Evolutionary conservation across 2,329 filamentous ascomycete genomes (phyloP).

Genomic region (Karstenula rhodostoma): DNA sequence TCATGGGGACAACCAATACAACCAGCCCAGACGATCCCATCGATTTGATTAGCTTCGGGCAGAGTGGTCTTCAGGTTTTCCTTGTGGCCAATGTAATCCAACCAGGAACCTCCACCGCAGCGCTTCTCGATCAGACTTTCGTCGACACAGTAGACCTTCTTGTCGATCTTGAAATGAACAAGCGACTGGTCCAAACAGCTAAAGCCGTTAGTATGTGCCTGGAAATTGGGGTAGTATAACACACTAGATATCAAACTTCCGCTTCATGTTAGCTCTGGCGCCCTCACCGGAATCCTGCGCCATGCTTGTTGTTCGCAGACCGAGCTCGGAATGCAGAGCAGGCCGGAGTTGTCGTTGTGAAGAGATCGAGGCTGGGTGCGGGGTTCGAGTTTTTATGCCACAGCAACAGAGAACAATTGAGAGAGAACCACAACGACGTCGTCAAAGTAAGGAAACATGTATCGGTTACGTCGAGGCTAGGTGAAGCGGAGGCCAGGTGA

Average conservation of each 20-base stretch:
- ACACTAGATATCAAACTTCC: background rate
- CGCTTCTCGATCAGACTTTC: background rate
- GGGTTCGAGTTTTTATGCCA: too few relatives aligned
- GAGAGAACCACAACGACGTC: too few relatives aligned
- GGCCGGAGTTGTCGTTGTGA: background rate
- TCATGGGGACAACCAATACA: background rate
- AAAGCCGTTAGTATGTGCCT: background rate
- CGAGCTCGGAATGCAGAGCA: background rate
- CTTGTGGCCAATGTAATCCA: background rate
- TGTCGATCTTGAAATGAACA: background rate
- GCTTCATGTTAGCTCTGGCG: background rate
- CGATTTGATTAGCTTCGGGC: too few relatives aligned
- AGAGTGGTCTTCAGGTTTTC: background rate
- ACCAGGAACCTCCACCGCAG: background rate
- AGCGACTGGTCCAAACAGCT: background rate
- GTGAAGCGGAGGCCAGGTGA: too few relatives aligned
- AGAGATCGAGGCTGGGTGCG: too few relatives aligned
- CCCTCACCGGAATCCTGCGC: background rate
- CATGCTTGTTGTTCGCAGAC: background rate
- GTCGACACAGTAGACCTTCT: background rate
- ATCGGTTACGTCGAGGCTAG: too few relatives aligned
- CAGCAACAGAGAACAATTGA: too few relatives aligned
- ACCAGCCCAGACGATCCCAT: too few relatives aligned
- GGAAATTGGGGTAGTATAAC: background rate
- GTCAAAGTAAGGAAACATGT: too few relatives aligned